Conservation (phyloP, 2,329 filamentous ascomycete genomes). For the Botrytis paeoniae region DNA sequence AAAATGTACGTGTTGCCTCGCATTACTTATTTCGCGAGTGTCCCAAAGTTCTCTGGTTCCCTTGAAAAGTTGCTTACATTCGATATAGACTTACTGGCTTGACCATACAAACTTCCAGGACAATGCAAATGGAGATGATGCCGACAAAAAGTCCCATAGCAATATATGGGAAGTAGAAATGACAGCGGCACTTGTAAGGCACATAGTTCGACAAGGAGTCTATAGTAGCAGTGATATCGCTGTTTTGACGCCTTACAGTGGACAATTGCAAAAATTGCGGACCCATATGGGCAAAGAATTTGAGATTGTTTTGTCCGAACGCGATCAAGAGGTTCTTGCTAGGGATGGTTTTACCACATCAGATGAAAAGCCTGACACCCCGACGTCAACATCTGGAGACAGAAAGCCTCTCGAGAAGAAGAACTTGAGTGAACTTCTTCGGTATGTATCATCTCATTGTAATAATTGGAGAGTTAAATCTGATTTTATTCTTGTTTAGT, state of each 20-base stretch:
- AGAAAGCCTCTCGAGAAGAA: conserved; percentile 25
- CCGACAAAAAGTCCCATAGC: conserved; percentile 21
- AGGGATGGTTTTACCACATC: conserved; percentile 25
- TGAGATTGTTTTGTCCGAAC: conserved; percentile 37
- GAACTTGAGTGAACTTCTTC: conserved; percentile 32
- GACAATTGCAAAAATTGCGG: conserved; percentile 47
- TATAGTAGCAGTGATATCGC: conserved; percentile 63
- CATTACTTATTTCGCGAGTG: neutral
- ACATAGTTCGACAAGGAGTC: conserved; percentile 61
- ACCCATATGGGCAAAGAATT: conserved; percentile 31
- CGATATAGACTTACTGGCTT: conserved; percentile 29
- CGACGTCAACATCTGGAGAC: neutral
- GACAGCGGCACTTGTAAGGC: conserved; percentile 58
- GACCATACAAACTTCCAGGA: conserved; percentile 32
- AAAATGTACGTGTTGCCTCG: conserved; percentile 20
- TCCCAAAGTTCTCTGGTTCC: neutral
- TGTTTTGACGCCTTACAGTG: conserved; percentile 64
- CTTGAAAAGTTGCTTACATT: neutral
- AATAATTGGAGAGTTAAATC: neutral
- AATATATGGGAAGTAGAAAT: conserved; percentile 64
- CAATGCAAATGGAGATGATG: conserved; percentile 7
- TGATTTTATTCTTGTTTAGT: neutral
- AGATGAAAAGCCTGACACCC: neutral
- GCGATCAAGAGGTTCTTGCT: conserved; percentile 34
- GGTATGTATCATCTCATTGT: conserved; percentile 17